Evolutionary conservation across 2,329 filamentous ascomycete genomes (phyloP).

Genomic region (Pseudogymnoascus sp.): DNA sequence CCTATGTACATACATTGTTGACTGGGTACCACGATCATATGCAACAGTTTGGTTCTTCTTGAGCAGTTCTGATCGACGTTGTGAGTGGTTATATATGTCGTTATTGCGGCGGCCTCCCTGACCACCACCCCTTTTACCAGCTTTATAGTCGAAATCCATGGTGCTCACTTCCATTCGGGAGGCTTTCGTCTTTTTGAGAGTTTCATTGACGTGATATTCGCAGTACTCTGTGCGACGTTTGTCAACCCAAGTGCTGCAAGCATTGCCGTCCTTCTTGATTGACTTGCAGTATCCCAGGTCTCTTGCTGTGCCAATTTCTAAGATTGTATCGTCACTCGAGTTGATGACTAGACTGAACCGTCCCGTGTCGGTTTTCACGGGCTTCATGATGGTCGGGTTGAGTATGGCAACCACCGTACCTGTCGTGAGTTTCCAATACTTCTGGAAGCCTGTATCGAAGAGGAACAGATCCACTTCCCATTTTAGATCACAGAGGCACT

Average conservation of each 20-base stretch:
- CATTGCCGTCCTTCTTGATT: conserved; percentile 72
- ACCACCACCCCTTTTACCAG: conserved; percentile 10
- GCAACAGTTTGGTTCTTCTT: conserved; percentile 31
- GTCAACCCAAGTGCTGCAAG: conserved; percentile 81
- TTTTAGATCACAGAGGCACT: conserved; percentile 78
- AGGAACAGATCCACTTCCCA: conserved; percentile 89
- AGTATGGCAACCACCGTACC: conserved; percentile 90
- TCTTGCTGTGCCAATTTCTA: conserved; percentile 77
- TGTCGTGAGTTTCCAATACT: conserved; percentile 87
- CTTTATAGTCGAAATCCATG: conserved; percentile 41
- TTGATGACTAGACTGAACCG: conserved; percentile 79
- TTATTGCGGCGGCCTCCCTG: conserved; percentile 12
- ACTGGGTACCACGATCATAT: conserved; percentile 52
- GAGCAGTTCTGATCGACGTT: conserved; percentile 18
- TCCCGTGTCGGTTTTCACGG: conserved; percentile 69
- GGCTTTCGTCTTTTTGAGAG: conserved; percentile 60
- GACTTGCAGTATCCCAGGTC: conserved; percentile 86
- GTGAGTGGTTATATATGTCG: conserved; percentile 19
- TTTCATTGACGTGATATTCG: conserved; percentile 82
- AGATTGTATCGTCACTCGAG: conserved; percentile 76
- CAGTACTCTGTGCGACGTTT: conserved; percentile 81
- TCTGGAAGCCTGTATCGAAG: conserved; percentile 81
- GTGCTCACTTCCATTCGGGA: conserved; percentile 72
- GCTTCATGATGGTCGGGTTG: conserved; percentile 86
- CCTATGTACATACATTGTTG: conserved; percentile 44